Percentiles rank a stretch among this genome's conserved stretches.
These are phyloP conservation scores for Scheffersomyces lignosus DNA, from an alignment of 805 yeast species.

Conservation along the genomic window DNA sequence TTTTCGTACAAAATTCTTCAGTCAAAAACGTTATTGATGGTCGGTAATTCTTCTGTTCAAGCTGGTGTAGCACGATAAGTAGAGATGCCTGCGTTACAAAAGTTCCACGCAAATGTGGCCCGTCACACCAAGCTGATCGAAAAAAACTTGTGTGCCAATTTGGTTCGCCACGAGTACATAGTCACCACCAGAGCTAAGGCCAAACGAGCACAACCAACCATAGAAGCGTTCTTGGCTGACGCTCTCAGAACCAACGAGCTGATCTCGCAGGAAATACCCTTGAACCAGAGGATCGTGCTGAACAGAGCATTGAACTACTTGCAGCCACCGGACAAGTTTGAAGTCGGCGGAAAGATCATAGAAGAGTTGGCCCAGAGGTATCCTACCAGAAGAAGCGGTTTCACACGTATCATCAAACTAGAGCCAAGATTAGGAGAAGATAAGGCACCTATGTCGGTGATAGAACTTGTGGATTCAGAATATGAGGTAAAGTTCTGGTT, in stretches of 20 bases:
- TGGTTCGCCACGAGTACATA: conserved; percentile 44
- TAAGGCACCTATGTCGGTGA: conserved; percentile 82
- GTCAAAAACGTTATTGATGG: too few species aligned
- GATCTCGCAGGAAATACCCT: conserved; percentile 11
- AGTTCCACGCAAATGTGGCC: conserved; percentile 42
- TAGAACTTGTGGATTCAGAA: conserved; percentile 76
- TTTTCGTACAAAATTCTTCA: too few species aligned
- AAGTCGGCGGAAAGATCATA: conserved; percentile 55
- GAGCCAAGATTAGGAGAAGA: conserved; percentile 85
- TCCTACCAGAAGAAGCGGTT: conserved; percentile 67
- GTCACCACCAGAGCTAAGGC: conserved; percentile 46
- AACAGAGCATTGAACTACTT: conserved; percentile 21
- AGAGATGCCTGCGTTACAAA: conserved; percentile 44
- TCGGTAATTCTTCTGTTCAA: too few species aligned
- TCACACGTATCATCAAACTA: conserved; percentile 77
- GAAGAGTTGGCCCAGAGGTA: conserved; percentile 67
- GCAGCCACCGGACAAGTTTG: conserved; percentile 27
- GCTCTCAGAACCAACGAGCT: conserved; percentile 28
- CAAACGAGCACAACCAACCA: conserved; percentile 42
- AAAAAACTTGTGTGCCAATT: conserved; percentile 43
- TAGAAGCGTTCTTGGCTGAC: conserved; percentile 37
- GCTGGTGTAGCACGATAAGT: too few species aligned
- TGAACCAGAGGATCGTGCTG: conserved; percentile 8
- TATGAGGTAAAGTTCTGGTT: conserved; percentile 72
- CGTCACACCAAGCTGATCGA: conserved; percentile 46